Evolutionary conservation across 345 rosid species (phyloP).

Genomic region (Crucihimalaya himalaica): DNA sequence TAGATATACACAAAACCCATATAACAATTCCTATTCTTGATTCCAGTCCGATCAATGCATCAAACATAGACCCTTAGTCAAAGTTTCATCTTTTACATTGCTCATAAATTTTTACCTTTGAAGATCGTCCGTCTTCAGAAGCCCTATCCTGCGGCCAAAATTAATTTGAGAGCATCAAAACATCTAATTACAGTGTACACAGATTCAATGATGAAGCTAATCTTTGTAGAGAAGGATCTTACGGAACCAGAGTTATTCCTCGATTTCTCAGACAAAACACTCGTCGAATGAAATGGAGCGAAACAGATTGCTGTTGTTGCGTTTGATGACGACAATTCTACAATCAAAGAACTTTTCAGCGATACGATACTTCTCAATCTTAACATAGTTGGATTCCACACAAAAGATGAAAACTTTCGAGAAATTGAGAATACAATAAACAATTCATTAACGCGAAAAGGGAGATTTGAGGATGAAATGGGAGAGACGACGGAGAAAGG

Average conservation of each 20-base stretch:
- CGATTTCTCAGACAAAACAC: conserved; percentile 38
- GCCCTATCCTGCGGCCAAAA: not conserved
- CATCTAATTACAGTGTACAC: not conserved
- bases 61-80: not conserved
- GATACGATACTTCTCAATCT: conserved; percentile 31
- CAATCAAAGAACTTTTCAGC: conserved; percentile 15
- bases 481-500: conserved; percentile 12
- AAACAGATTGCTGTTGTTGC: not conserved
- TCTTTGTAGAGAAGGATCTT: conserved; percentile 10
- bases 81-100: not conserved
- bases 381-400: conserved; percentile 14
- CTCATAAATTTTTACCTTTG: conserved; percentile 20
- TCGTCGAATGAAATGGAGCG: conserved; percentile 37
- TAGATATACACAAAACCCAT: not conserved
- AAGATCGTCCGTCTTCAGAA: conserved; percentile 20
- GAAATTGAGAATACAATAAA: not conserved
- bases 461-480: conserved; percentile 12
- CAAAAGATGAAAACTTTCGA: not conserved
- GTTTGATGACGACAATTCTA: conserved; percentile 7
- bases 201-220: conserved; percentile 12
- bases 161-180: not conserved
- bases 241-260: conserved; percentile 30
- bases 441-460: not conserved
- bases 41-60: not conserved
- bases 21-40: not conserved